These are phyloP conservation scores for Saksenaea vasiformis DNA, from an alignment of 371 early-diverging fungal genomes.

Conservation along the genomic window DNA sequence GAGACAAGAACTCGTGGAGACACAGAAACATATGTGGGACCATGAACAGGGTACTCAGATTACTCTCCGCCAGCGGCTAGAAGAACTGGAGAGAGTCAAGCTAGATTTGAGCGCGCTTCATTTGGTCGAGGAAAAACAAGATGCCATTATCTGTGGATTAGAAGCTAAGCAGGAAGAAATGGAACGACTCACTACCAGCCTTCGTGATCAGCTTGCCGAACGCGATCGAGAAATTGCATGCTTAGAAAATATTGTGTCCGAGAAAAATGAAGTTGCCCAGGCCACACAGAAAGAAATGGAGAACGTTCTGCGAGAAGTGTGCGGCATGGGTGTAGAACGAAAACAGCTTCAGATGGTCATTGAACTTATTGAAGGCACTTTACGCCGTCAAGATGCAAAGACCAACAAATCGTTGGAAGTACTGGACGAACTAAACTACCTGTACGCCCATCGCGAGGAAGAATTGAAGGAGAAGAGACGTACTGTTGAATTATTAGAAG, in stretches of 20 bases:
- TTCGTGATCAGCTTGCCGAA: slow-evolving; percentile 33
- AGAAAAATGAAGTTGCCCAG: slow-evolving; percentile 22
- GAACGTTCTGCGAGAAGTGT: slow-evolving; percentile 29
- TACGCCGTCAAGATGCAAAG: slow-evolving; percentile 38
- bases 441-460: slow-evolving; percentile 28
- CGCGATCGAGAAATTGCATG: slow-evolving; percentile 28
- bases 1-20: background rate
- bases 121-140: slow-evolving; percentile 41
- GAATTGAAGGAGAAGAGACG: slow-evolving; percentile 30
- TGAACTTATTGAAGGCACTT: slow-evolving; percentile 30
- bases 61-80: slow-evolving; percentile 24
- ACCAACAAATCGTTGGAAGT: slow-evolving; percentile 29
- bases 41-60: slow-evolving; percentile 31
- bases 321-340: slow-evolving; percentile 32
- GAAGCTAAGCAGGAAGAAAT: slow-evolving; percentile 42
- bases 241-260: slow-evolving; percentile 25
- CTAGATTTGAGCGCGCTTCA: slow-evolving; percentile 28
- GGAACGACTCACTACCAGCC: slow-evolving; percentile 24
- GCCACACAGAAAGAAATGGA: slow-evolving; percentile 31
- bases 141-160: slow-evolving; percentile 35
- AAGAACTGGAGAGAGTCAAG: slow-evolving; percentile 36
- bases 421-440: slow-evolving; percentile 34
- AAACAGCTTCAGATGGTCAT: slow-evolving; percentile 38
- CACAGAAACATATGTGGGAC: slow-evolving; percentile 25
- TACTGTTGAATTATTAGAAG: slow-evolving; percentile 20